Conservation (phyloP, 75 land plant species). For the Pinus taeda region DNA sequence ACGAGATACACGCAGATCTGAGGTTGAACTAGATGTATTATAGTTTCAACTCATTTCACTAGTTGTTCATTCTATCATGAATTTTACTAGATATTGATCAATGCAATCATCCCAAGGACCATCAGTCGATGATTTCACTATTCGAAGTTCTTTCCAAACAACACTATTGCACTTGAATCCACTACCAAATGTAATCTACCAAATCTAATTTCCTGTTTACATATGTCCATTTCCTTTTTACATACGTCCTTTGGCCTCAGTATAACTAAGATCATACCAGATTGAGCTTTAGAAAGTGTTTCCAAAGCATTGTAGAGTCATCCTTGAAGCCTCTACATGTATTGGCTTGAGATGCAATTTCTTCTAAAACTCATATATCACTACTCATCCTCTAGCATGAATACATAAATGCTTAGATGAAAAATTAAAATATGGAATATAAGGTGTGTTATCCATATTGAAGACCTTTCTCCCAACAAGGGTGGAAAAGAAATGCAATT, state of each 20-base stretch:
- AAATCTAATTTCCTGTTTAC: too few species aligned
- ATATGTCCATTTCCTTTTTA: slow-evolving; percentile 35
- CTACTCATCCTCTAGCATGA: slow-evolving; percentile 64
- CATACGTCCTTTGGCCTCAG: slow-evolving; percentile 56
- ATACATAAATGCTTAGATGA: slow-evolving; percentile 65
- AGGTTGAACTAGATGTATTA: neutral
- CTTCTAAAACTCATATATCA: slow-evolving; percentile 63
- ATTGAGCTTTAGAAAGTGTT: slow-evolving; percentile 57
- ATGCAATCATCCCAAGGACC: slow-evolving; percentile 59
- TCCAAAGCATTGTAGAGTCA: slow-evolving; percentile 57
- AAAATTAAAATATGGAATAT: slow-evolving; percentile 63
- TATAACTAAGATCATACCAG: slow-evolving; percentile 60
- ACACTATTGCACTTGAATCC: slow-evolving; percentile 72
- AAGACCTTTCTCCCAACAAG: slow-evolving; percentile 50
- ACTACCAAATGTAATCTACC: slow-evolving; percentile 63
- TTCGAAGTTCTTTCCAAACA: slow-evolving; percentile 52
- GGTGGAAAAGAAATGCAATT: slow-evolving; percentile 52
- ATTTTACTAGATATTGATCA: slow-evolving; percentile 34
- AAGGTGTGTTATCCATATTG: slow-evolving; percentile 44
- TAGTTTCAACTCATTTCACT: neutral
- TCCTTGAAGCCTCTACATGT: slow-evolving; percentile 56
- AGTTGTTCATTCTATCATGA: neutral
- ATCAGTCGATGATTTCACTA: slow-evolving; percentile 20
- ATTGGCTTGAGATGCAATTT: slow-evolving; percentile 42
- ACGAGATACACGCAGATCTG: neutral